Conservation (phyloP, 495 filamentous ascomycete genomes). For the Lasiosphaeria ovina region DNA sequence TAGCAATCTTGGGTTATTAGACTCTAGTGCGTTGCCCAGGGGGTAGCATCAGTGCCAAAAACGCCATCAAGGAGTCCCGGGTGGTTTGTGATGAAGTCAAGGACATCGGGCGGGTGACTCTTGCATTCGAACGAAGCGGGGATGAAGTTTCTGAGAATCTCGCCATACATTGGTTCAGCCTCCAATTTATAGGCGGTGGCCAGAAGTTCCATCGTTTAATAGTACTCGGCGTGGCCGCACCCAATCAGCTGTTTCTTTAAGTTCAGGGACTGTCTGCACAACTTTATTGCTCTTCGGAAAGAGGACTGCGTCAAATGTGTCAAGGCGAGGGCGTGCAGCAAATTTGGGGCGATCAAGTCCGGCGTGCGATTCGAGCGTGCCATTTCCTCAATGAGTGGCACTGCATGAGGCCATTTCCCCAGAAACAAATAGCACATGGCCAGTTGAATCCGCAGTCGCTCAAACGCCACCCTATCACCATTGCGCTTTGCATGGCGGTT, state of each 20-base stretch:
- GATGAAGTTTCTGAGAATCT: not conserved
- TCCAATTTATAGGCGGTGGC: not conserved
- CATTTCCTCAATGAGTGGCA: not conserved
- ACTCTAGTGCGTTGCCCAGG: not conserved
- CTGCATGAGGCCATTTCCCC: slow-evolving; percentile 2
- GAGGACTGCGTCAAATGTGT: not conserved
- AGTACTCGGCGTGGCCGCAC: not conserved
- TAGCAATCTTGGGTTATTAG: no score
- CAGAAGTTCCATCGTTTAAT: not conserved
- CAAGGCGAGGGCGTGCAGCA: not conserved
- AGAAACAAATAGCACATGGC: slow-evolving; percentile 1
- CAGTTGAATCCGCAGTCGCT: slow-evolving; percentile 3
- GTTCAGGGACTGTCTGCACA: slow-evolving; percentile 5
- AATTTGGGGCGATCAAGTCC: not conserved
- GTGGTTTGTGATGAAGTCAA: not conserved
- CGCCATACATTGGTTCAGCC: not conserved
- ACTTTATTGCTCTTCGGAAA: not conserved
- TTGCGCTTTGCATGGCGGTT: not conserved
- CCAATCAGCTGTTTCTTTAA: not conserved
- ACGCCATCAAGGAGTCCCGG: not conserved
- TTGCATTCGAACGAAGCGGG: not conserved
- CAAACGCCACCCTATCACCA: not conserved
- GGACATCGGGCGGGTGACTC: not conserved
- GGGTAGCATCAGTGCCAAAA: not conserved
- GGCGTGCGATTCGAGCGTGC: not conserved